These are phyloP conservation scores for Venturia carpophila DNA, from an alignment of 2,329 filamentous ascomycete genomes.

Conservation along the genomic window DNA sequence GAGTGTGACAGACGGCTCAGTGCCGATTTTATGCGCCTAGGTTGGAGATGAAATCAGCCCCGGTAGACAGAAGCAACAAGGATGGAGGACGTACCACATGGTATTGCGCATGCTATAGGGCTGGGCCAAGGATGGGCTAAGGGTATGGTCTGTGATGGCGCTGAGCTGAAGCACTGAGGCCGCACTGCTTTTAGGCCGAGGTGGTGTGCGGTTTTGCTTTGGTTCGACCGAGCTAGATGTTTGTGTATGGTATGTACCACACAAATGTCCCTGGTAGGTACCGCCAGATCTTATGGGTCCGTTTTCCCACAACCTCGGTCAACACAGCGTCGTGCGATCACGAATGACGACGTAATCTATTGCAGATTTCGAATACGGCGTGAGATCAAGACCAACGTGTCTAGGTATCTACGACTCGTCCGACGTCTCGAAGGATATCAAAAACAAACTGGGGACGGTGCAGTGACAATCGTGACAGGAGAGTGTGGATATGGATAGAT, in stretches of 20 bases:
- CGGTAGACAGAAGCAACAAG: background rate
- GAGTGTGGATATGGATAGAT: no score
- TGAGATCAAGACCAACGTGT: background rate
- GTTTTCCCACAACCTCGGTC: background rate
- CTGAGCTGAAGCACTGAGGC: background rate
- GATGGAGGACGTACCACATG: background rate
- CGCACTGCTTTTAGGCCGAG: background rate
- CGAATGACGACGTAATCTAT: background rate
- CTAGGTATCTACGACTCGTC: no score
- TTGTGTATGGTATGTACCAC: background rate
- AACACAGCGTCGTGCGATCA: background rate
- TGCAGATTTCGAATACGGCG: background rate
- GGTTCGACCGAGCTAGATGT: background rate
- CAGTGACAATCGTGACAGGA: no score
- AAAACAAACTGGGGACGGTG: no score
- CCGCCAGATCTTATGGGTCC: background rate
- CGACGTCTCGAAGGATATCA: no score
- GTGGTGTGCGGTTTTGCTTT: background rate
- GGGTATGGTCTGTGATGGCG: constrained; percentile 1
- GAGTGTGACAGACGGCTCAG: background rate
- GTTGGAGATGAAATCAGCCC: background rate
- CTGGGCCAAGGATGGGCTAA: background rate
- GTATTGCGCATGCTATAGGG: constrained; percentile 4
- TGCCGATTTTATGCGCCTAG: constrained; percentile 1
- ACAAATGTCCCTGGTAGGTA: background rate